Evolutionary conservation across 2,329 filamentous ascomycete species (phyloP).

Genomic region (Xenoacremonium recifei): DNA sequence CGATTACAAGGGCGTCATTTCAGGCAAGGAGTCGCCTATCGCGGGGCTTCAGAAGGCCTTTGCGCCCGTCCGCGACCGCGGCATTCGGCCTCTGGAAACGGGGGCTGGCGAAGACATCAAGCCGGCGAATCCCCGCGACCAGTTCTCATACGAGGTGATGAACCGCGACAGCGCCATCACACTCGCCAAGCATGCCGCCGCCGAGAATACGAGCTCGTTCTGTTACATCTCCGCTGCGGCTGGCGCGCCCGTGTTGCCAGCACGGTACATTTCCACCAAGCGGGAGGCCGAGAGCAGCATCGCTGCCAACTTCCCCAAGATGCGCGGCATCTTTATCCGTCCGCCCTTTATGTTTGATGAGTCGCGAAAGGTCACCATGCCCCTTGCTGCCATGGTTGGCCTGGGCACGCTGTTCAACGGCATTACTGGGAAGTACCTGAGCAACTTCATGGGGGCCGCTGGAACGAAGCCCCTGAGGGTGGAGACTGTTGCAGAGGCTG

Average conservation of each 20-base stretch:
- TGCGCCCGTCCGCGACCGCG: constrained; percentile 60
- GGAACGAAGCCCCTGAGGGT: constrained; percentile 85
- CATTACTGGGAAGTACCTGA: constrained; percentile 72
- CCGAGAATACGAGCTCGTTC: constrained; percentile 66
- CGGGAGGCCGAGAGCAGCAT: constrained; percentile 83
- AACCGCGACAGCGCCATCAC: constrained; percentile 87
- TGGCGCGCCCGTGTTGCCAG: constrained; percentile 80
- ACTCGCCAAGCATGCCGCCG: constrained; percentile 73
- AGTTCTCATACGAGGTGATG: constrained; percentile 95
- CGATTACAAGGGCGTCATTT: constrained; percentile 92
- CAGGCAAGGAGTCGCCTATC: constrained; percentile 79
- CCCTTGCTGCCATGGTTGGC: constrained; percentile 75
- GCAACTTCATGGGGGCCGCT: constrained; percentile 75
- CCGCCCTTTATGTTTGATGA: constrained; percentile 88
- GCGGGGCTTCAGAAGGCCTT: constrained; percentile 78
- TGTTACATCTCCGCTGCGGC: constrained; percentile 87
- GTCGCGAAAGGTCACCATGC: constrained; percentile 77
- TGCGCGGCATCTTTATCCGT: constrained; percentile 80
- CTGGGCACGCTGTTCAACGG: constrained; percentile 75
- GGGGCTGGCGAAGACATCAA: constrained; percentile 58
- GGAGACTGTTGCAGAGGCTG: constrained; percentile 82
- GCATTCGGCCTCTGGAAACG: constrained; percentile 68
- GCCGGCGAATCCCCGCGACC: constrained; percentile 65
- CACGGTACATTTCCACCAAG: constrained; percentile 87
- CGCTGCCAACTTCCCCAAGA: constrained; percentile 65